Conservation (phyloP, 2,329 filamentous ascomycete genomes). For the Zymoseptoria brevis region DNA sequence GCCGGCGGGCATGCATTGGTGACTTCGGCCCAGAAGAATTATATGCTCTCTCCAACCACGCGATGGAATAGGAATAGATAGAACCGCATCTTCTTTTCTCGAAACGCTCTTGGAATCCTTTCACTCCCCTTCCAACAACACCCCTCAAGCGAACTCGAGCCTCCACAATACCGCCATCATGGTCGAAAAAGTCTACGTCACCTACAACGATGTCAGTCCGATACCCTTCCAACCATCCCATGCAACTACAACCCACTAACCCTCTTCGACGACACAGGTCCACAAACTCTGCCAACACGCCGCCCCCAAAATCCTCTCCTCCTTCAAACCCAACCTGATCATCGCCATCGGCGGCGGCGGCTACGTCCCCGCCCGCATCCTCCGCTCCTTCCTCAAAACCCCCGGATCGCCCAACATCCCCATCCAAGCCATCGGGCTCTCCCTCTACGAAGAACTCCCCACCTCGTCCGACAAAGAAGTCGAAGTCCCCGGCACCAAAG, state of each 20-base stretch:
- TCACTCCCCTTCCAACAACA: background rate
- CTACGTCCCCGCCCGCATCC: conserved; percentile 92
- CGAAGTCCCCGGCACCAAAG: conserved; percentile 71
- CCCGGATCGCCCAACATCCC: conserved; percentile 86
- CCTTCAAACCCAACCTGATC: conserved; percentile 90
- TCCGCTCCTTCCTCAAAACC: conserved; percentile 94
- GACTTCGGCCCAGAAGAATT: background rate
- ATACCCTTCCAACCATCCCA: background rate
- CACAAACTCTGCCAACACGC: conserved; percentile 94
- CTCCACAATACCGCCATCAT: conserved; percentile 4
- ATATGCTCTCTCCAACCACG: background rate
- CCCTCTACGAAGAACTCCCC: conserved; percentile 81
- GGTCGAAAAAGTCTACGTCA: conserved; percentile 19
- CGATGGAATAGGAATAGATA: background rate
- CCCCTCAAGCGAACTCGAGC: background rate
- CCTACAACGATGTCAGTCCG: conserved; percentile 22
- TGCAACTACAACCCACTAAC: background rate
- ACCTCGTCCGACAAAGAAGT: conserved; percentile 39
- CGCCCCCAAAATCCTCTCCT: conserved; percentile 69
- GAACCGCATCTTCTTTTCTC: too few species aligned
- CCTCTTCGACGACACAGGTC: conserved; percentile 49
- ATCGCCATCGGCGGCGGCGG: conserved; percentile 97
- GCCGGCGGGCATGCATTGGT: background rate
- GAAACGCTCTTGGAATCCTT: too few species aligned
- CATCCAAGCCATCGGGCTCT: conserved; percentile 97